Conservation (phyloP, 1,284 basidiomycete genomes). For the Rhodofomes roseus region DNA sequence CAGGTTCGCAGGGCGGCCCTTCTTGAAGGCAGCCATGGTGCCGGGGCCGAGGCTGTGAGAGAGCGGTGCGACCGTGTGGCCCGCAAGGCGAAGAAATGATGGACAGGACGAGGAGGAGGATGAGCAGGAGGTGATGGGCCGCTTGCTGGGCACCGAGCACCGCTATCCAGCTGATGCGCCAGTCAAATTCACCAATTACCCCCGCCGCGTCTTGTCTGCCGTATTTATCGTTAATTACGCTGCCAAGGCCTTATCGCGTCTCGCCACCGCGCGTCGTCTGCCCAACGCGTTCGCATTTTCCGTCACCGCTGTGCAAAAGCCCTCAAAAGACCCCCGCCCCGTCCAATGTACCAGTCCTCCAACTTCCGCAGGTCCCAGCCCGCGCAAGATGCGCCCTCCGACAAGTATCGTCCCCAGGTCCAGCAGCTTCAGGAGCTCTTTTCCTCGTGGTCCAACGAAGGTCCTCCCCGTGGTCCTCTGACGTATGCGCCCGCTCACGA, state of each 20-base stretch:
- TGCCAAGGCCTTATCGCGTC: not conserved
- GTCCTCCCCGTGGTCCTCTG: constrained; percentile 36
- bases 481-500: constrained; percentile 10
- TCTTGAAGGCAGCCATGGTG: constrained; percentile 24
- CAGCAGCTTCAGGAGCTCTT: constrained; percentile 75
- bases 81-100: not conserved
- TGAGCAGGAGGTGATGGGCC: not conserved
- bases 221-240: not conserved
- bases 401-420: constrained; percentile 50
- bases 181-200: not conserved
- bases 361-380: constrained; percentile 29
- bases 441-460: constrained; percentile 75
- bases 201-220: not conserved
- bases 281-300: constrained; percentile 9
- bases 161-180: not conserved
- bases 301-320: constrained; percentile 12
- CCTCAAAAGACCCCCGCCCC: constrained; percentile 11
- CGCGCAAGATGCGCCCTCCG: constrained; percentile 21
- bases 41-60: not conserved
- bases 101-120: not conserved
- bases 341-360: constrained; percentile 34
- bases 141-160: not conserved
- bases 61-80: not conserved
- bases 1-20: constrained; percentile 35
- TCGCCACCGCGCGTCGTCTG: not conserved